Base-by-base conservation (phyloP, 2,329 filamentous ascomycete genomes). In the Alternaria novae-zelandiae region DNA sequence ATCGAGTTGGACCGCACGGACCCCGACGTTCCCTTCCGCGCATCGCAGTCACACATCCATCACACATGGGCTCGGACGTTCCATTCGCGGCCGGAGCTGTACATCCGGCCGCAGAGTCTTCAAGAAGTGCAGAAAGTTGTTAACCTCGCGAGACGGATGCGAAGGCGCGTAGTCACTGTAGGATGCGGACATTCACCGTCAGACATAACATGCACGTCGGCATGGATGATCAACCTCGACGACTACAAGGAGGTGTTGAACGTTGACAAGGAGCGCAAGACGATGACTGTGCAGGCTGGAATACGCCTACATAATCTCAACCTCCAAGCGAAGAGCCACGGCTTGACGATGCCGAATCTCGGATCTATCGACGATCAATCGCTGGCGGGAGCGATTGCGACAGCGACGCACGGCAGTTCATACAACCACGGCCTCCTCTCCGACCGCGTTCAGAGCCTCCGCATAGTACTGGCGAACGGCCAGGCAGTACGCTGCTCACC, bases 331-430 rank as follows among this genome's bases (percentile, higher is more conserved):
- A 93, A 92, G 69, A 85, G 87, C 58, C 82, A 90, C 72, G 93
- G 93, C 1, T 85, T 97, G 67, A 93, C 94, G 3, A 90, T 99
- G 87, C 91, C 92, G 26, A 97, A 96, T 78, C 84, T 98, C 49
- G 96, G 96, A 36, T 97, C 93, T 79, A 99, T 99, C 81, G 94
- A 97, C 78, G 89, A 93, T 73, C 96, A 99, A 84, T 96, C 92
- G 62, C 90, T 98, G 66, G 94, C 93, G 2, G 96, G 96, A 26
- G 94, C 94, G 13, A 96, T 98, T 65, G 90, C 92, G 20, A 99
- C 96, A 0, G 94, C 92, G 15, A 98, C 96, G 0, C 96, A 99
- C 79, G 96, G 96, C 46, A 96, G 92, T 74, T 96, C 92, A 59
- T 83, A 96, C 63, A 84, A 82, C 32, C 94, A 98, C 81, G 95